These are phyloP conservation scores for Capsicum baccatum DNA, from an alignment of 257 asterid species.

Conservation along the genomic window DNA sequence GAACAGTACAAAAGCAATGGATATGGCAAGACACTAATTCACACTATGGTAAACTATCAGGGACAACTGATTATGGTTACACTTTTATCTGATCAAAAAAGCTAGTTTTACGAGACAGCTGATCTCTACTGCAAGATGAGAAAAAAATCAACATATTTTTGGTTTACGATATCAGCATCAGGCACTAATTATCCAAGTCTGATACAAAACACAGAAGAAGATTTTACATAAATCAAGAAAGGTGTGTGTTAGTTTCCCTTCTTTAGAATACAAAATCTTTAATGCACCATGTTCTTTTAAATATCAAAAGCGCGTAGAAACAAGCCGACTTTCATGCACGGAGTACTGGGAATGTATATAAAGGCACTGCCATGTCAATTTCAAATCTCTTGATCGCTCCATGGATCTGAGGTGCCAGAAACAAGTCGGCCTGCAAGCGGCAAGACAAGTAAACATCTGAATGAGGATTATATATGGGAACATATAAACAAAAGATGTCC, in stretches of 20 bases:
- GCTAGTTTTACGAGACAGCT: too few relatives aligned
- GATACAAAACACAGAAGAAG: background rate
- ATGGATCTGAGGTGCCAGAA: conserved; percentile 75
- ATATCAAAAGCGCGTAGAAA: background rate
- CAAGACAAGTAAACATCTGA: conserved; percentile 1
- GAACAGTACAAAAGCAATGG: background rate
- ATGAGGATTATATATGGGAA: background rate
- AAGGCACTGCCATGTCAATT: conserved; percentile 53
- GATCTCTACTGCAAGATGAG: background rate
- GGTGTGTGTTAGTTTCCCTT: background rate
- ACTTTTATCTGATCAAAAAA: too few relatives aligned
- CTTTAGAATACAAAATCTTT: background rate
- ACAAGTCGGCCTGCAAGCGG: conserved; percentile 69
- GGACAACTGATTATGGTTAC: background rate
- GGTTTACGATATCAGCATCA: background rate
- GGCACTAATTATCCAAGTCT: background rate
- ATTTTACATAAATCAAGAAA: background rate
- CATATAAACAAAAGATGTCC: background rate
- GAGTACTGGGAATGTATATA: conserved; percentile 15
- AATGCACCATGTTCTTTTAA: background rate
- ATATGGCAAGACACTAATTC: background rate
- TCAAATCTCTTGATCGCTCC: conserved; percentile 57
- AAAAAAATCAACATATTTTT: background rate
- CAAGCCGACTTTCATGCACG: background rate
- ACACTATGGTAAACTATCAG: background rate